A percentile compares a stretch with the other conserved stretches of the same genome.
Evolutionary conservation across 2,329 filamentous ascomycete species (phyloP).

Genomic region (Microdochium trichocladiopsis): DNA sequence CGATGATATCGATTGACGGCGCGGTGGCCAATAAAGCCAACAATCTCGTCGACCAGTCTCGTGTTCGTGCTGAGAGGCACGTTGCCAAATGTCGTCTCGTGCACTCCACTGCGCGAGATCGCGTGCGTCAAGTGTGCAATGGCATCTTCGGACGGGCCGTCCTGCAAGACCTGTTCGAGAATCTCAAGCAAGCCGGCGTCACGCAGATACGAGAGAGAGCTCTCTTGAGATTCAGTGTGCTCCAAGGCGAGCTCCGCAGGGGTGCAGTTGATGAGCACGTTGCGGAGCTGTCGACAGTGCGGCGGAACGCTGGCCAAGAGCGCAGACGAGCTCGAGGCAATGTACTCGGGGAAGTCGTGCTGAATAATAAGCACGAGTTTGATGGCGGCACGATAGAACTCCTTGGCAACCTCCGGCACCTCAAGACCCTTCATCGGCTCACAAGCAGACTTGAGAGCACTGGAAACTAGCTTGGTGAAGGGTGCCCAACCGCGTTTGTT

Average conservation of each 20-base stretch:
- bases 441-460: slow-evolving; percentile 66
- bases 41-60: slow-evolving; percentile 69
- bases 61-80: slow-evolving; percentile 62
- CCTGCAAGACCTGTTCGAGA: slow-evolving; percentile 50
- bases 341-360: slow-evolving; percentile 91
- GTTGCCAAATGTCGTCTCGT: slow-evolving; percentile 58
- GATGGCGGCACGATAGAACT: slow-evolving; percentile 76
- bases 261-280: slow-evolving; percentile 71
- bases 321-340: slow-evolving; percentile 78
- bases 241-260: slow-evolving; percentile 65
- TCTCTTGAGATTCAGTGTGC: slow-evolving; percentile 23
- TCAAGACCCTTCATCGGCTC: slow-evolving; percentile 71
- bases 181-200: slow-evolving; percentile 50
- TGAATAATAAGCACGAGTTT: slow-evolving; percentile 81
- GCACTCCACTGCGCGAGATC: slow-evolving; percentile 52
- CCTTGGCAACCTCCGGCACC: slow-evolving; percentile 63
- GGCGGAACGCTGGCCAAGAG: slow-evolving; percentile 76
- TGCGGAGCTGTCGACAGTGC: slow-evolving; percentile 81
- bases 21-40: slow-evolving; percentile 73
- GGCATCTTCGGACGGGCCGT: slow-evolving; percentile 62
- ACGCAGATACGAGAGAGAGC: slow-evolving; percentile 31
- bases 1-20: slow-evolving; percentile 57
- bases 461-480: slow-evolving; percentile 67
- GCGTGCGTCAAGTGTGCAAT: slow-evolving; percentile 71
- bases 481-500: slow-evolving; percentile 67